These are phyloP conservation scores for Collybia nuda DNA, from an alignment of 768 basidiomycete genomes.

Conservation along the genomic window DNA sequence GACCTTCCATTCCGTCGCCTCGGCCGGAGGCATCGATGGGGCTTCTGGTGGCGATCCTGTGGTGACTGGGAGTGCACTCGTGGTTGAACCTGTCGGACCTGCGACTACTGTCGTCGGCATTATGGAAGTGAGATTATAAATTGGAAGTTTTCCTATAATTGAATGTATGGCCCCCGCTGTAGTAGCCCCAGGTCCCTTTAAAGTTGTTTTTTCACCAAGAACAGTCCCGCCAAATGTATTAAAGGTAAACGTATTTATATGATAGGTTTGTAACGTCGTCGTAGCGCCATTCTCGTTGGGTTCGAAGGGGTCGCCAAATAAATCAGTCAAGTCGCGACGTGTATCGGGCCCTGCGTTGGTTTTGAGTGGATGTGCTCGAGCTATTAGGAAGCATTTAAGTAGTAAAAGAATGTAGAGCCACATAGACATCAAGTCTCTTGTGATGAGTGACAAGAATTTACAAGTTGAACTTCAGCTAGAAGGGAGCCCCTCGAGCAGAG, in stretches of 20 bases:
- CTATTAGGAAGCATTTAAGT: constrained; percentile 4
- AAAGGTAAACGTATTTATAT: background rate
- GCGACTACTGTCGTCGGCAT: background rate
- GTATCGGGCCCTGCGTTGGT: background rate
- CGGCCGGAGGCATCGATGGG: constrained; percentile 34
- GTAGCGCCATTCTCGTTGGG: background rate
- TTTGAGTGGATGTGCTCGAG: constrained; percentile 11
- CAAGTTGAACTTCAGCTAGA: background rate
- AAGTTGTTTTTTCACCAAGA: background rate
- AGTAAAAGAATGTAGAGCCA: constrained; percentile 8
- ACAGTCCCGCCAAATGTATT: background rate
- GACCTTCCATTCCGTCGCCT: constrained; percentile 63
- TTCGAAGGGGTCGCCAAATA: constrained; percentile 9
- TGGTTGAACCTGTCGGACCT: constrained; percentile 1
- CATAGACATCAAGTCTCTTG: background rate
- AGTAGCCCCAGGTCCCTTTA: background rate
- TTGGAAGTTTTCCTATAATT: constrained; percentile 2
- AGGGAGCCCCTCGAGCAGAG: no score
- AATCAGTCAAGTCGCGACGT: constrained; percentile 15
- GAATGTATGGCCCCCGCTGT: constrained; percentile 1
- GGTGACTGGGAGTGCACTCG: constrained; percentile 4
- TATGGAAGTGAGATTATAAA: background rate
- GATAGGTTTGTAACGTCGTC: background rate
- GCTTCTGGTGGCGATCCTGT: constrained; percentile 13
- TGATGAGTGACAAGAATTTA: background rate